A percentile compares a stretch with the other conserved stretches of the same genome.
phyloP scores from a whole-genome alignment of 257 asterid species.

The Solanum rostratum region DNA sequence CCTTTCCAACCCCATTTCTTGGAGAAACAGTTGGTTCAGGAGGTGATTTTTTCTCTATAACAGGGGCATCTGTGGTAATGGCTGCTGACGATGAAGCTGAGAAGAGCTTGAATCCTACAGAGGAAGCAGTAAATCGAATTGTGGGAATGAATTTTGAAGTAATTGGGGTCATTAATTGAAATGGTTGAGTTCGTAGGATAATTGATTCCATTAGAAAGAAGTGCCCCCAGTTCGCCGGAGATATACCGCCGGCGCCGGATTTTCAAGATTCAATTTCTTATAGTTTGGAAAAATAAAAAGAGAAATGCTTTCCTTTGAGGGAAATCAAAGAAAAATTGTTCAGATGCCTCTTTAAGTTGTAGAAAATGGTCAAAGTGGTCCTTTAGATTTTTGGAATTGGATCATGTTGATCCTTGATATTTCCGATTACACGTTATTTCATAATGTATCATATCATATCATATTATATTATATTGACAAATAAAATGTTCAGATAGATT shows the following conservation, averaged over 20 bases:
- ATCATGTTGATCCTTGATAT: no score
- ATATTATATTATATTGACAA: no score
- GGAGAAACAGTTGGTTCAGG: constrained; percentile 18
- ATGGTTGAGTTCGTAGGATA: background rate
- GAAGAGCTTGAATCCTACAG: constrained; percentile 25
- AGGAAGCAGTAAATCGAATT: constrained; percentile 25
- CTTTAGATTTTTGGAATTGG: no score
- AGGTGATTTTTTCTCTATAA: background rate
- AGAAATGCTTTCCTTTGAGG: background rate
- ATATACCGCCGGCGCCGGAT: background rate
- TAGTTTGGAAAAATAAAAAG: background rate
- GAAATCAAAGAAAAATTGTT: background rate
- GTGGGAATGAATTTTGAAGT: constrained; percentile 7
- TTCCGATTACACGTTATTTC: no score
- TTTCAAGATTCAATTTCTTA: background rate
- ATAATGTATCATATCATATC: no score
- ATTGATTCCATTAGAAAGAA: background rate
- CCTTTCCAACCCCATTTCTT: constrained; percentile 9
- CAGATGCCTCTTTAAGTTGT: background rate
- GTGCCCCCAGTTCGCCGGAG: background rate
- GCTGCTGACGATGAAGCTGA: constrained; percentile 14
- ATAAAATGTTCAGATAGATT: no score
- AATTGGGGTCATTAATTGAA: background rate
- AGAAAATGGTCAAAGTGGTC: no score
- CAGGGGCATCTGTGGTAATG: constrained; percentile 1